Base-by-base conservation (phyloP, 2,329 filamentous ascomycete species). In the Cercospora sp. region DNA sequence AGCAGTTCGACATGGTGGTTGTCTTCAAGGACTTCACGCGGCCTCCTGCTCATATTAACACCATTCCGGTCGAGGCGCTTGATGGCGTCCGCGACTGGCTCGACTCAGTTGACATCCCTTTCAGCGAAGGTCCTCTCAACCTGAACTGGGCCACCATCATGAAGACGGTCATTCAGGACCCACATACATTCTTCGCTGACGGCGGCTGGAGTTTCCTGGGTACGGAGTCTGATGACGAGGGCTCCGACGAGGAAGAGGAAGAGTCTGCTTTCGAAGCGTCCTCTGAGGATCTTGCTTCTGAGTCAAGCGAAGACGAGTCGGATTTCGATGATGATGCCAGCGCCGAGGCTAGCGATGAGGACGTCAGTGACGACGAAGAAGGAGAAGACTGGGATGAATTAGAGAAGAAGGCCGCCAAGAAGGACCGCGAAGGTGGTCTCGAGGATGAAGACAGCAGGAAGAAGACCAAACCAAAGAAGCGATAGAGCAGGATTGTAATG, bases 141-240 rank as follows among this genome's bases (percentile, higher is more conserved):
- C 86, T 99, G 66, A 98, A 98, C 85, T 99, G 95, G 95, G 91
- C 92, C 10, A 97, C 94, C 16, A 99, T 99, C 78, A 99, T 99
- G 93, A 99, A 99, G 86, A 99, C 95, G 0, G 94, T 99, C 28
- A 94, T 91, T 20, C 90, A 91, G 39, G 94, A 99, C 78, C 92
- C 95, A 2, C 94, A 99, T 78, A 88, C 91, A 74, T 99, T 99
- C 87, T 99, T 97, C 80, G 88, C 86, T 3, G 94, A 98, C 72
- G 95, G 96, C 33, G 95, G 95, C 57, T 99, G 95, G 95, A 91
- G 89, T 1, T 98, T 99, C 87, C 80, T 99, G 67, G 89, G 90
- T 64, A 90, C 90, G 39, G 94, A 97, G 68, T 93, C 91, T 0
- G 95, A 98, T 76, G 92, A 91, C 13, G 93, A 97, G 72, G 92